Percentiles rank a stretch among this genome's conserved stretches.
These are phyloP conservation scores for Zygoascus bituminiphila DNA, from an alignment of 805 yeast species.

Conservation along the genomic window DNA sequence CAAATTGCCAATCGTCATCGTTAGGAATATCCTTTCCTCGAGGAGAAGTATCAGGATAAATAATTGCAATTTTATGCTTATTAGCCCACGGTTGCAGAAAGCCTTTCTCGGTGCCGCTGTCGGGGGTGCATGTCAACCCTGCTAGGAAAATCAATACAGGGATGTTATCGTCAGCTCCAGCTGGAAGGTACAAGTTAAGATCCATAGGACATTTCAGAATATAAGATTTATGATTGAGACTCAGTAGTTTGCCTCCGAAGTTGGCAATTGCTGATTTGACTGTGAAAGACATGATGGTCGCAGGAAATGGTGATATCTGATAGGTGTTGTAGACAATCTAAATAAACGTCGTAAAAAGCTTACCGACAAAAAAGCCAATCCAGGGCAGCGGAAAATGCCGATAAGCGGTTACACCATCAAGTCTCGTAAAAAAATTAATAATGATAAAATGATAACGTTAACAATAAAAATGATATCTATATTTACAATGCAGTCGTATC, in stretches of 20 bases:
- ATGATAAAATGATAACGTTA: neutral
- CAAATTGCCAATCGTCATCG: constrained; percentile 80
- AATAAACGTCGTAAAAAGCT: too few species aligned
- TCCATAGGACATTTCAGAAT: constrained; percentile 66
- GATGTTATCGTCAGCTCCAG: constrained; percentile 31
- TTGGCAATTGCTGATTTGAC: constrained; percentile 46
- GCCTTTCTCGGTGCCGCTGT: constrained; percentile 91
- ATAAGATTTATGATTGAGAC: constrained; percentile 64
- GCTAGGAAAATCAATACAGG: constrained; percentile 78
- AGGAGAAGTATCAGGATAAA: constrained; percentile 96
- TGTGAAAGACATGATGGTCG: constrained; percentile 29
- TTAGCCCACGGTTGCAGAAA: constrained; percentile 75
- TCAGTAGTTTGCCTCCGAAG: constrained; percentile 69
- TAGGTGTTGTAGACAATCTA: too few species aligned
- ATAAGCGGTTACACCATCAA: too few species aligned
- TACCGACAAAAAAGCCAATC: too few species aligned
- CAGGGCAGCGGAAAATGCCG: too few species aligned
- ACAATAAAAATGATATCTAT: neutral
- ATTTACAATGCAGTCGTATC: neutral
- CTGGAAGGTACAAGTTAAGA: constrained; percentile 77
- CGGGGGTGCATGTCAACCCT: constrained; percentile 89
- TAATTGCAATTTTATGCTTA: constrained; percentile 75
- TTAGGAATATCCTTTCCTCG: constrained; percentile 70
- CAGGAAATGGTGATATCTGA: too few species aligned
- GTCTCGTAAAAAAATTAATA: neutral